Conservation (phyloP, 192 early-diverging fungal species). For the Ambispora gerdemannii region DNA sequence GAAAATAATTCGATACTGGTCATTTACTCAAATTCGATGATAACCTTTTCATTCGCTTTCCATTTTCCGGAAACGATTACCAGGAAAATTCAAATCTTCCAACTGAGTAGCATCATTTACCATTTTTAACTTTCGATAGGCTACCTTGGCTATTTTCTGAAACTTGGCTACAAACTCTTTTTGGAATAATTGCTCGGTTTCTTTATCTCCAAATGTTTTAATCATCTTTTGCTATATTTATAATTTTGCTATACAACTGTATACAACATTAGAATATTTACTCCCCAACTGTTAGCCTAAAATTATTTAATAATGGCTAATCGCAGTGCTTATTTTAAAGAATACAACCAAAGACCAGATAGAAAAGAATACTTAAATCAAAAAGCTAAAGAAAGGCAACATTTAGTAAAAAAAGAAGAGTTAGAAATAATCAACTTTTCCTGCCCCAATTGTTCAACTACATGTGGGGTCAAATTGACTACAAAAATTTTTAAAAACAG, state of each 20-base stretch:
- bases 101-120: too few relatives aligned
- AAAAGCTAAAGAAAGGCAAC: constrained; percentile 8
- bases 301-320: constrained; percentile 11
- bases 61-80: too few relatives aligned
- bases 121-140: not conserved
- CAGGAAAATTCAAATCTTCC: too few relatives aligned
- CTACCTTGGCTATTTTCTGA: not conserved
- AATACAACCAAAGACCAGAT: constrained; percentile 17
- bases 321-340: constrained; percentile 21
- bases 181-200: not conserved
- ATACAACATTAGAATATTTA: constrained; percentile 2
- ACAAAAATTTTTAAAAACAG: not conserved
- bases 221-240: constrained; percentile 10
- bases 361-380: constrained; percentile 11
- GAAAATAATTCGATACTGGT: too few relatives aligned
- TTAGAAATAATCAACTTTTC: not conserved
- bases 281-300: constrained; percentile 4
- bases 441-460: constrained; percentile 19
- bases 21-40: not conserved
- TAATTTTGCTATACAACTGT: not conserved
- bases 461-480: constrained; percentile 1
- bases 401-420: not conserved
- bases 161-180: not conserved
- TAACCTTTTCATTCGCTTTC: not conserved
- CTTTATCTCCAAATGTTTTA: not conserved